Percentiles rank a stretch among this genome's conserved stretches.
These are phyloP conservation scores for Lasiosphaeria miniovina DNA, from an alignment of 495 filamentous ascomycete genomes.

Conservation along the genomic window DNA sequence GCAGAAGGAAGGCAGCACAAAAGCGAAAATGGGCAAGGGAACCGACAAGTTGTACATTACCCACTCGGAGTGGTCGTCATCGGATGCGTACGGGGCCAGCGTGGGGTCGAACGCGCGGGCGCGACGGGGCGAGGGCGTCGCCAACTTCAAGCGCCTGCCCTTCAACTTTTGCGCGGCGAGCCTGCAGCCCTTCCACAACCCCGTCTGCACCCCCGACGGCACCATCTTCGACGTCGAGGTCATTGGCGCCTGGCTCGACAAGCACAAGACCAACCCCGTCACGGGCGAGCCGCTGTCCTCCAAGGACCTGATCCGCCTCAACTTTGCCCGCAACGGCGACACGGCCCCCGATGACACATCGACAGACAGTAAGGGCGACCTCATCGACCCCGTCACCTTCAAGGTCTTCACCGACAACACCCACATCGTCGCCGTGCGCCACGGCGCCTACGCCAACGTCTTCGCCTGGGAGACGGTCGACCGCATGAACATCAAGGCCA, in stretches of 20 bases:
- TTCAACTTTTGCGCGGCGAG: constrained; percentile 98
- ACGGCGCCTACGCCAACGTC: constrained; percentile 78
- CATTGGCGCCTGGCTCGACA: constrained; percentile 87
- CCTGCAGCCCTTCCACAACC: constrained; percentile 85
- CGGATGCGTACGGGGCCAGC: constrained; percentile 76
- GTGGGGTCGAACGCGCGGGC: constrained; percentile 66
- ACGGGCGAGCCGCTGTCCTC: constrained; percentile 73
- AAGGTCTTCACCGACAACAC: constrained; percentile 98
- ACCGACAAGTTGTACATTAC: constrained; percentile 88
- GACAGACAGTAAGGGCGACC: constrained; percentile 62
- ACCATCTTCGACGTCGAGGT: constrained; percentile 85
- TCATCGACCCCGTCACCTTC: constrained; percentile 93
- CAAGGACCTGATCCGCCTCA: constrained; percentile 84
- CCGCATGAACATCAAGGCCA: constrained; percentile 93
- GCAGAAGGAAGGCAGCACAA: background rate
- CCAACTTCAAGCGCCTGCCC: constrained; percentile 81
- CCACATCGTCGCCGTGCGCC: constrained; percentile 85
- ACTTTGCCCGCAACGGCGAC: constrained; percentile 88
- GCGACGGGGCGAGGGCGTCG: constrained; percentile 44
- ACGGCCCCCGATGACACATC: constrained; percentile 37
- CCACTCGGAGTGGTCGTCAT: constrained; percentile 92
- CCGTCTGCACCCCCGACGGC: constrained; percentile 75
- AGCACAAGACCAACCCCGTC: constrained; percentile 87
- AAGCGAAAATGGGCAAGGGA: constrained; percentile 44
- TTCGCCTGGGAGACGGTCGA: constrained; percentile 96